Evolutionary conservation across 169 alveolate species (phyloP), one percentile per base, ranked within the genome.

Genomic region (Hepatocystis sp.): DNA sequence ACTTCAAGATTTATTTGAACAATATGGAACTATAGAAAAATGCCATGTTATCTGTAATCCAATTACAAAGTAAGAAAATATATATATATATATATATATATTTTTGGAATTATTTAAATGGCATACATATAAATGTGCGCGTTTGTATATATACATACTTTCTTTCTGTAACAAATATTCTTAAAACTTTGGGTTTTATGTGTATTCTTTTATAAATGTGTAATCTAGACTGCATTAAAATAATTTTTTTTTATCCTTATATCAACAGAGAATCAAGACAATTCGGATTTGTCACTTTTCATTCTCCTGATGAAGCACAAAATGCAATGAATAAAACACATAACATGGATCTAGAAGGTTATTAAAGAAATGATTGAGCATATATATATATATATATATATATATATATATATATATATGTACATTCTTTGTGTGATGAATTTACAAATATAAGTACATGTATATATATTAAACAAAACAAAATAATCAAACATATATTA

Each of bases 281-380:
- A 49, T 71, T 71, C n/a, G 86, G 86, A 60, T 71, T 71, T 71
- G 86, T 71, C 40, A 71, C 86, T 2, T 71, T 71, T 51, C 55
- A 44, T 49, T 42, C 53, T 23, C 40, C 86, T 39, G 76, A 42
- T 28, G 86, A 71, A 15, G 86, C 86, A 11, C 46, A 71, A 27
- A 58, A 58, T 49, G 86, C 86, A 34, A 56, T 71, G 86, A 56
- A 44, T 36, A 71, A 71, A 36, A 76, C 86, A 17, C 39, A 71
- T 64, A 71, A 71, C 42, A 71, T 71, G 86, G 86, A 71, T 11
- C 42, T 71, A 58, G 86, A 71, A 71, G 86, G 86, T 71, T 71
- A 71, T 42, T 71, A 40, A 19, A 42, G 17, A 67, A 51, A 52
- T 66, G 46, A 64, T 40, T 25, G 42, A 44, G 42, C 28, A 32